These are phyloP conservation scores for Cynara cardunculus DNA, from an alignment of 129 eudicot genomes.

Conservation along the genomic window DNA sequence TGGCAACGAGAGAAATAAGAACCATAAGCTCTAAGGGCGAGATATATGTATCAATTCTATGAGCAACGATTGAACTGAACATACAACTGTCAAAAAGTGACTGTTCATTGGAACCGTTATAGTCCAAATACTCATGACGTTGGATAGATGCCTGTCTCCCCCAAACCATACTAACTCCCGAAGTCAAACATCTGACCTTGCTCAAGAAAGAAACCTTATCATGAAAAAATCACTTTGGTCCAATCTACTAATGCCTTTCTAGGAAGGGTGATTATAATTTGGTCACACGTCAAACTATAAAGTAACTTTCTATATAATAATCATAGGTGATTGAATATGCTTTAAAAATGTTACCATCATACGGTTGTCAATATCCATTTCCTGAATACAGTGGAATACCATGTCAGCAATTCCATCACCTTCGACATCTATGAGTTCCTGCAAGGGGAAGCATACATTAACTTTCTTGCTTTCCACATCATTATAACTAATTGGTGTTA, in stretches of 20 bases:
- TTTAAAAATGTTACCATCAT: slow-evolving; percentile 66
- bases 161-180: not conserved
- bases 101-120: too few relatives aligned
- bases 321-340: not conserved
- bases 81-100: too few relatives aligned
- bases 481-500: not conserved
- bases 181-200: not conserved
- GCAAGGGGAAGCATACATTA: slow-evolving; percentile 25
- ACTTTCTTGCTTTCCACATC: slow-evolving; percentile 11
- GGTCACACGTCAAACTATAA: not conserved
- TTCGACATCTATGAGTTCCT: slow-evolving; percentile 98
- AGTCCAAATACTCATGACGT: too few relatives aligned
- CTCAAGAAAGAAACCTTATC: not conserved
- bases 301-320: slow-evolving; percentile 10
- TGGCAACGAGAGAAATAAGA: not conserved
- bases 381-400: slow-evolving; percentile 98
- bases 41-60: too few relatives aligned
- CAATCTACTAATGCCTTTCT: not conserved
- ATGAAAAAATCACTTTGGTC: not conserved
- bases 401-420: slow-evolving; percentile 99
- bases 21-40: too few relatives aligned
- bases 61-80: too few relatives aligned
- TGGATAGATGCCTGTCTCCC: too few relatives aligned
- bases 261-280: not conserved
- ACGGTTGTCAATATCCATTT: slow-evolving; percentile 98